Base-by-base conservation (phyloP, 176 grass and related monocot genomes). In the Lolium rigidum region DNA sequence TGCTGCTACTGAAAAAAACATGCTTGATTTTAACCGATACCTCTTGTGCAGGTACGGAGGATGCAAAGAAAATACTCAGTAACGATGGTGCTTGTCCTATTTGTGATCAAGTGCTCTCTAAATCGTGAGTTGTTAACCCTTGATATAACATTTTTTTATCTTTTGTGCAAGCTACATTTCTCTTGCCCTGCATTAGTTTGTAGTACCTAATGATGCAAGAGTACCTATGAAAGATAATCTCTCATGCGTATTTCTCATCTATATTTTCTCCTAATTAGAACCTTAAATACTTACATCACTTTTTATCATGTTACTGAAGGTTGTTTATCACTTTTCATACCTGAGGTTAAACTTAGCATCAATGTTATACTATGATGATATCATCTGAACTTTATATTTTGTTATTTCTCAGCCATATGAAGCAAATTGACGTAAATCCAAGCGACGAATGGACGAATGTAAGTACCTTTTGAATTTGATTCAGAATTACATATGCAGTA, bases 91-190 rank as follows among this genome's bases (percentile, higher is more conserved):
- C 90, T 22, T 98, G 93, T 86, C 95, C 95, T 81, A 84, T 98
- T 84, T 98, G 95, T 88, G 93, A 95, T 79, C 95, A 95, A 88
- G 95, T 95, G 54, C 93, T 98, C 76, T 93, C 91, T 15, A 95
- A 98, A 98, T 92, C 93, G 95, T 98, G 15, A 43, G 39, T 59
- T 70, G 17, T 80, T 74, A 56, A 54, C 57, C 84, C 86, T 70
- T 70, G 9, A 76, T 70, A 18, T 16, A 62, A 20, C 24, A 75
- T 61, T 69, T 35, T 31, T 35, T 57, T 84, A 84, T 61, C 10
- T 83, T 48, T 80, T 22, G 13, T 60, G 48, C 10, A 84, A 76
- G 18, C 22, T 57, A 69, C 37, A 56, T 84, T 85, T 80, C 18
- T 55, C 80, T 76, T 80, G 17, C 60, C 20, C 46, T 28, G 9